Conservation (phyloP, 2,329 filamentous ascomycete species). For the Phaeosphaeria sp. region DNA sequence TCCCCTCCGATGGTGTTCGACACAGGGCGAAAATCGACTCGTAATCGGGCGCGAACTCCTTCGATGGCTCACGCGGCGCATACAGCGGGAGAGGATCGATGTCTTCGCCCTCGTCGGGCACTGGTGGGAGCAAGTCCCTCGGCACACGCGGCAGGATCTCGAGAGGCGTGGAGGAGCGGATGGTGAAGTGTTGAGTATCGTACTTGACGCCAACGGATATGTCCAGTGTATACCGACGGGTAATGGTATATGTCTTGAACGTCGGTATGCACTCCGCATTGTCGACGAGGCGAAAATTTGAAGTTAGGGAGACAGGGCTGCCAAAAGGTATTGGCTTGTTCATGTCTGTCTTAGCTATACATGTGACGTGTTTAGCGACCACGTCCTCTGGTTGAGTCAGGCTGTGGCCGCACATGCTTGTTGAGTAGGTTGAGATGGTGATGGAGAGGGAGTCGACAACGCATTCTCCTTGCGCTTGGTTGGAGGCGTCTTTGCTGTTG, state of each 20-base stretch:
- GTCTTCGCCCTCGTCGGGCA: conserved; percentile 26
- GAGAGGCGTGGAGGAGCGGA: conserved; percentile 34
- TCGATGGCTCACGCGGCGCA: conserved; percentile 30
- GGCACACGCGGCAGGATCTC: conserved; percentile 40
- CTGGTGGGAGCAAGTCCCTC: conserved; percentile 9
- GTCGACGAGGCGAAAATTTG: conserved; percentile 43
- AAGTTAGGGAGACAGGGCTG: conserved; percentile 25
- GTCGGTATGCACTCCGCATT: conserved; percentile 43
- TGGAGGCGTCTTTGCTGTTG: conserved; percentile 26
- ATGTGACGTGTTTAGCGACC: conserved; percentile 39
- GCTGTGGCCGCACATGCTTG: conserved; percentile 35
- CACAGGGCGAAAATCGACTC: conserved; percentile 35
- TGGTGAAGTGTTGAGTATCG: conserved; percentile 31
- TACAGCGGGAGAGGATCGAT: conserved; percentile 42
- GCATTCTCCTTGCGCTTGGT: conserved; percentile 29
- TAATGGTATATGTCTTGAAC: conserved; percentile 45
- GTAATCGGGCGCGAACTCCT: conserved; percentile 42
- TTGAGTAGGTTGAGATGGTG: conserved; percentile 42
- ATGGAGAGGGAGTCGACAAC: conserved; percentile 36
- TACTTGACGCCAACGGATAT: conserved; percentile 38
- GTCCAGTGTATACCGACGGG: conserved; percentile 36
- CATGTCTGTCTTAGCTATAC: conserved; percentile 36
- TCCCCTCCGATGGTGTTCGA: conserved; percentile 16
- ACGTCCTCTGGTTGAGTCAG: conserved; percentile 36
- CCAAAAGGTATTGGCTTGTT: conserved; percentile 30